Base-by-base conservation (phyloP, 331 rosid species). In the Stylosanthes scabra region DNA sequence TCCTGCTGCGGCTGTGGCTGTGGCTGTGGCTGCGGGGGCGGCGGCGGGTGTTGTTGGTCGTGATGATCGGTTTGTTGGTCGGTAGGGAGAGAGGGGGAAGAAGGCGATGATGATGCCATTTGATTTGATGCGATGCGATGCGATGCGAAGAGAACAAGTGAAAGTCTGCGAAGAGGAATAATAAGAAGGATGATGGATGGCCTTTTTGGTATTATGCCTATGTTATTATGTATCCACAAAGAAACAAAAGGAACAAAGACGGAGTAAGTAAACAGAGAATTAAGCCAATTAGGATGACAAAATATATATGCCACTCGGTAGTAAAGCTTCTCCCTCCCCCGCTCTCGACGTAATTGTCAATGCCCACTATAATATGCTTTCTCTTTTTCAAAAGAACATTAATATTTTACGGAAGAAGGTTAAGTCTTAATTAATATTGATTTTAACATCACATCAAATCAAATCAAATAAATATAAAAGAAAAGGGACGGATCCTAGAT, bases 21-120 rank as follows among this genome's bases (percentile, higher is more conserved):
- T 7, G 78, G 79, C 52, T 28, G 86, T 16, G 16, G 75, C 71
- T 39, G 64, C 15, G 37, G 37, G 5, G 78, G 79, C 54, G 20
- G 86, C 14, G 16, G 75, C 72, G 31, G 64, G n/a, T 78, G 54
- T 62, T 65, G 25, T 41, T 27, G 58, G 37, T 14, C 31, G 4
- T 8, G 31, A 3, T 75, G 67, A 8, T 75, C 71, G 56, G 12
- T 27, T 6, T 9, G 39, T 27, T 28, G 68, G 5, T 63, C 68
- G 9, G 11, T 15, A 3, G 57, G 9, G 7, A 49, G 6, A 49
- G 67, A 12, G 3, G 68, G 28, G 5, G 74, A 15, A 14, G 70
- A 20, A 20, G 46, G 8, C 46, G 8, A 41, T 14, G 74, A 67
- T 3, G 78, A 72, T 27, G 56, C 63, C 78, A 63, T 73, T 9